A percentile compares a stretch with the other conserved stretches of the same genome.
phyloP scores from a whole-genome alignment of 2,329 filamentous ascomycete genomes.

The Paracamarosporium sp. region DNA sequence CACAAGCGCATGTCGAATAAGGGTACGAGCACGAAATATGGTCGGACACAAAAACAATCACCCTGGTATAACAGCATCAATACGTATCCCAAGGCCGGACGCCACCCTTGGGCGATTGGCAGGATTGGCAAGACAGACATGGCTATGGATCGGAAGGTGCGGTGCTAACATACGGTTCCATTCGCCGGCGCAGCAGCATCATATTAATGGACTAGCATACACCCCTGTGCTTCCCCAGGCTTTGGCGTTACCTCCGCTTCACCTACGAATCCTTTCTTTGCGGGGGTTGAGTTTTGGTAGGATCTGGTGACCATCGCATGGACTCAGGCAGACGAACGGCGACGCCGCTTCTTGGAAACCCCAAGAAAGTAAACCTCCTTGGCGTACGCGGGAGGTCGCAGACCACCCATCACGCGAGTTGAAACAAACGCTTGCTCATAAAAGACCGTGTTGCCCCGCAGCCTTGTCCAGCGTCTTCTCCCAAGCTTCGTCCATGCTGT shows the following conservation, averaged over 20 bases:
- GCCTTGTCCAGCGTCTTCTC: constrained; percentile 3
- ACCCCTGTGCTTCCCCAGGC: constrained; percentile 32
- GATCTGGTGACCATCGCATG: constrained; percentile 18
- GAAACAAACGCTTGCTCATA: constrained; percentile 18
- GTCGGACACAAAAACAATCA: neutral
- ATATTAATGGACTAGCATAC: constrained; percentile 13
- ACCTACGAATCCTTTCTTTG: constrained; percentile 29
- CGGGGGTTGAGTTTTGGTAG: constrained; percentile 19
- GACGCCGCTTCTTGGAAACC: neutral
- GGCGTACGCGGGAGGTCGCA: constrained; percentile 16
- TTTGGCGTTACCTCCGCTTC: constrained; percentile 15
- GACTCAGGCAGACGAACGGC: neutral
- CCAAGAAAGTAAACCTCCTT: constrained; percentile 19
- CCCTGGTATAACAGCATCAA: neutral
- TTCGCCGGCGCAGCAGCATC: constrained; percentile 14
- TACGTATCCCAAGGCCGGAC: neutral
- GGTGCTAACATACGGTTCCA: neutral
- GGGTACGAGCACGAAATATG: neutral
- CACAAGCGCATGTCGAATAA: neutral
- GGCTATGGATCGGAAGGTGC: constrained; percentile 1
- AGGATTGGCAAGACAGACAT: neutral
- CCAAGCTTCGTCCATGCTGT: constrained; percentile 10
- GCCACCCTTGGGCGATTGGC: neutral
- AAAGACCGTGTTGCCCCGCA: neutral
- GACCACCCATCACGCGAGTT: constrained; percentile 28